Evolutionary conservation across 2,329 filamentous ascomycete species (phyloP), one percentile per base, ranked within the genome.

Genomic region (Bipolaris bicolor): DNA sequence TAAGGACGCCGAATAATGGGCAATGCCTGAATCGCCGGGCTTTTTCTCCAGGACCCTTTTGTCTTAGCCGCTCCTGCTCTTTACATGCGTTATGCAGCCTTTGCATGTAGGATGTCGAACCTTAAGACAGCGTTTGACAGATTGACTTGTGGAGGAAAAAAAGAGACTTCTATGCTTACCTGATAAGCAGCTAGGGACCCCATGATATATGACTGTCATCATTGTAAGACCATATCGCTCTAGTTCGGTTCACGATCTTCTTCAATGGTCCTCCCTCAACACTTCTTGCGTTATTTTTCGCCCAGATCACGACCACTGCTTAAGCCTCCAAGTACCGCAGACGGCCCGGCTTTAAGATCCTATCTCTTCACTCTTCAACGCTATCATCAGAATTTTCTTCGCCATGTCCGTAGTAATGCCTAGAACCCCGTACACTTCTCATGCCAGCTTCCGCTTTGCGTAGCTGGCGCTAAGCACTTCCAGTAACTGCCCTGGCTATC

Each of bases 401-500:
- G 26, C 5, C 9, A 43, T n/a, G 29, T 15, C 37, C 18, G 31
- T 20, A 29, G 52, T 56, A 46, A 37, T 50, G 59, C 48, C 41
- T 48, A 29, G 18, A 34, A 13, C n/a, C 34, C 36, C 36, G 57
- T 31, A 24, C 34, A 24, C 33, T 57, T 53, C 44, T 33, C 36
- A 34, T 48, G 43, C 34, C 40, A 50, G 51, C 49, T 43, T 33
- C 36, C 16, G 20, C 47, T 40, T 36, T 41, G 34, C 33, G 51
- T 49, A 22, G 34, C 54, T 55, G 20, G 36, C 40, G 31, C 49
- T 45, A 49, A 55, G 50, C 36, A 24, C 31, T 54, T 26, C 20
- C 41, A 54, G 45, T 31, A 36, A 57, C 36, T 49, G 18, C 33
- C 18, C 36, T 36, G 49, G 24, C 49, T 52, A 52, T 57, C 49